Conservation (phyloP, 2,329 filamentous ascomycete species). For the Rhynchosporium agropyri region DNA sequence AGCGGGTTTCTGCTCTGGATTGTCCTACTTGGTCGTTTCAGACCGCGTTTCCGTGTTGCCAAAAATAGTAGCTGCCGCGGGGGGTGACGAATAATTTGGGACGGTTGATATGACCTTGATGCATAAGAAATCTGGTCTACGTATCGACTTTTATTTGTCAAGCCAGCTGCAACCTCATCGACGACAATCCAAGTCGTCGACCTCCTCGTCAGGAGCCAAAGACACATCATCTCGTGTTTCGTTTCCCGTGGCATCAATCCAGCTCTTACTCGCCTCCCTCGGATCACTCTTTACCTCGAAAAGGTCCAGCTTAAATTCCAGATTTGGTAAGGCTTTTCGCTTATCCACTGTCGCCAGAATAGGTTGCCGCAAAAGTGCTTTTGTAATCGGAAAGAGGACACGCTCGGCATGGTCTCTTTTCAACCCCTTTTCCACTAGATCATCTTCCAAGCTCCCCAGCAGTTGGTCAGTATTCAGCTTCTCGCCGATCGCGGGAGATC, state of each 20-base stretch:
- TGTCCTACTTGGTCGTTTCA: too few relatives aligned
- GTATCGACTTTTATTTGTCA: background rate
- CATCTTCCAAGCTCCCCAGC: background rate
- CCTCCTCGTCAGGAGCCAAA: background rate
- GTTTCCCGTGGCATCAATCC: background rate
- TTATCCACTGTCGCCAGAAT: background rate
- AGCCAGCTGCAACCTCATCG: background rate
- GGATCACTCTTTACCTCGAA: background rate
- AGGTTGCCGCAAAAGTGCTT: constrained; percentile 9
- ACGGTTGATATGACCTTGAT: too few relatives aligned
- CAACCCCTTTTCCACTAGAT: constrained; percentile 1
- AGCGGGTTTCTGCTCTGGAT: too few relatives aligned
- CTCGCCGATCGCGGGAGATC: too few relatives aligned
- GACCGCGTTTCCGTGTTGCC: too few relatives aligned
- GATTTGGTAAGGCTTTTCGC: background rate
- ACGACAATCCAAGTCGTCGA: background rate
- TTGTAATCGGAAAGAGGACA: constrained; percentile 1
- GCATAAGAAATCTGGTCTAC: background rate
- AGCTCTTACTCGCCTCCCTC: too few relatives aligned
- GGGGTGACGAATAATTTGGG: too few relatives aligned
- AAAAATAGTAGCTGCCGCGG: too few relatives aligned
- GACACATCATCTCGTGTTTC: background rate
- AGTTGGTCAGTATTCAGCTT: background rate
- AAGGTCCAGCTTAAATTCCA: background rate
- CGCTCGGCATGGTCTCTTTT: background rate